These are phyloP conservation scores for Aspergillus sp. DNA, from an alignment of 2,329 filamentous ascomycete species.

Conservation along the genomic window DNA sequence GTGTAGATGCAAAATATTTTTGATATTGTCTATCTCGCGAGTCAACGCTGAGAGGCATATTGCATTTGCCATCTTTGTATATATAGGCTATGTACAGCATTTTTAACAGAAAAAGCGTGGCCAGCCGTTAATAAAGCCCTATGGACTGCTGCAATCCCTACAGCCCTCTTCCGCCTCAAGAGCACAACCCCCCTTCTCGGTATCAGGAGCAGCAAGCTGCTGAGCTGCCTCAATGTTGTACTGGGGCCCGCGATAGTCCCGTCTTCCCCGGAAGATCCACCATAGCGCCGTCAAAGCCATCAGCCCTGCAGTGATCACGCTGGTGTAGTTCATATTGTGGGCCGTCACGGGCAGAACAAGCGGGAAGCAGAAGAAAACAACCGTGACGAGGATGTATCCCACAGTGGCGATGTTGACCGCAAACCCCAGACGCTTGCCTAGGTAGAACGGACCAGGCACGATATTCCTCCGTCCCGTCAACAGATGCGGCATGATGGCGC, in stretches of 20 bases:
- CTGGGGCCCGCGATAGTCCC: conserved; percentile 34
- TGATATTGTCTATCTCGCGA: too few species aligned
- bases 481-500: conserved; percentile 61
- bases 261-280: conserved; percentile 32
- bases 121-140: too few species aligned
- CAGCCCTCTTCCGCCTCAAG: neutral
- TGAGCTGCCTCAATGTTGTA: conserved; percentile 54
- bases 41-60: too few species aligned
- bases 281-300: conserved; percentile 32
- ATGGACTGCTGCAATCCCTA: too few species aligned
- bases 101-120: too few species aligned
- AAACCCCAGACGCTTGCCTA: conserved; percentile 51
- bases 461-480: conserved; percentile 47
- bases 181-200: conserved; percentile 11
- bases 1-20: too few species aligned
- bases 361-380: conserved; percentile 65
- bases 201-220: conserved; percentile 46
- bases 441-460: conserved; percentile 58
- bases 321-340: conserved; percentile 55
- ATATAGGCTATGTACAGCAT: too few species aligned
- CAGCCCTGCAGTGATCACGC: conserved; percentile 38
- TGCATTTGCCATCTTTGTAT: too few species aligned
- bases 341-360: conserved; percentile 46
- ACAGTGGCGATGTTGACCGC: conserved; percentile 53
- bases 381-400: conserved; percentile 59